Evolutionary conservation across 2,329 filamentous ascomycete species (phyloP), one percentile per base, ranked within the genome.

Genomic region (Cadophora gregata): DNA sequence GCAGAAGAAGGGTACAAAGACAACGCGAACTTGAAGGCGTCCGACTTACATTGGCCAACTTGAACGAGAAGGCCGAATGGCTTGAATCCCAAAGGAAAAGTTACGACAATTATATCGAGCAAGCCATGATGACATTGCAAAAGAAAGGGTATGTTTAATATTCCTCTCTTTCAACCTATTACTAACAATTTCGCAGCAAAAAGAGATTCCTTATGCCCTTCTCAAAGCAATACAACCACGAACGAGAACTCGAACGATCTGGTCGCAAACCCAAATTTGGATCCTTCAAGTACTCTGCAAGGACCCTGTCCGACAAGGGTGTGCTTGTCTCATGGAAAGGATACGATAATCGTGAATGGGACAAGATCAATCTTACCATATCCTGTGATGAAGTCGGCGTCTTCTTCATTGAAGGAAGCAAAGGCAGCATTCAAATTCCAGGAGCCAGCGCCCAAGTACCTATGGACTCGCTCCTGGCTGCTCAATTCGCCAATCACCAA

Each of bases 91-190:
- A 99, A 80, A 88, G 97, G 68, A 97, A 97, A 84, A 96, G 90
- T 71, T 99, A 99, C 81, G 97, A 99, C 77, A 93, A 99, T 81
- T 99, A 99, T 80, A 97, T 99, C 76, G 96, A 99, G 81, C 94
- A 97, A 79, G 95, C 96, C 59, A 97, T 99, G 93, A 86, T 94
- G 67, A 99, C 96, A 4, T 84, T 99, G 66, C 96, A 98, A 79
- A 97, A 97, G 80, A 97, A 97, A 81, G 94, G 91, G 87, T 90
- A 84, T 78, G 86, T 79, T 58, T 60, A 12, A 21, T 12, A 63
- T 59, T 33, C 16, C 24, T 3, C 1, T 21, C 12, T 42, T 9
- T 31, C 56, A 10, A 27, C 3, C n/a, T 53, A 45, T 55, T 51
- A 47, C 72, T 73, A 71, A 72, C 62, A 62, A 64, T 25, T 16